These are phyloP conservation scores for Nidularia pulvinata DNA, from an alignment of 768 basidiomycete genomes.

Conservation along the genomic window DNA sequence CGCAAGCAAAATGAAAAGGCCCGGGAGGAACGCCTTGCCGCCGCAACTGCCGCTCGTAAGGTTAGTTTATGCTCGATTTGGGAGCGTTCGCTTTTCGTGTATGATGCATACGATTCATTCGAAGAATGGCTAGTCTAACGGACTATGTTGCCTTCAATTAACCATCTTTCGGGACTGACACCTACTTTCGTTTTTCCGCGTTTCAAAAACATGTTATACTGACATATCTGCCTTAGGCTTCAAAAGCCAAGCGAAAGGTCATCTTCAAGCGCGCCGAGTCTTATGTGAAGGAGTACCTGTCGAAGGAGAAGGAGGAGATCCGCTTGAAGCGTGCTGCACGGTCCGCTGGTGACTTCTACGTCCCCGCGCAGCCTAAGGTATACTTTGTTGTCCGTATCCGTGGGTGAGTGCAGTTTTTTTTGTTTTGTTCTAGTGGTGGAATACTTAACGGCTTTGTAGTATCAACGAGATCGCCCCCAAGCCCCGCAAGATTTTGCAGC, in stretches of 20 bases:
- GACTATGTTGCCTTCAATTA: slow-evolving; percentile 80
- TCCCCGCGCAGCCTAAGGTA: slow-evolving; percentile 94
- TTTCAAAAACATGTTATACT: slow-evolving; percentile 4
- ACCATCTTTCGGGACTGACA: slow-evolving; percentile 96
- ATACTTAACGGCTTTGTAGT: slow-evolving; percentile 41
- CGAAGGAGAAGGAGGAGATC: slow-evolving; percentile 95
- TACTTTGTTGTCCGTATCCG: slow-evolving; percentile 98
- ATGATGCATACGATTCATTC: slow-evolving; percentile 88
- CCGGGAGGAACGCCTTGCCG: slow-evolving; percentile 88
- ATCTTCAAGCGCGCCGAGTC: slow-evolving; percentile 99
- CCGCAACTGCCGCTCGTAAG: slow-evolving; percentile 86
- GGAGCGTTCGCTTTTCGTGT: slow-evolving; percentile 15
- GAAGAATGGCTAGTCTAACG: slow-evolving; percentile 77
- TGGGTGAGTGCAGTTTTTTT: slow-evolving; percentile 59
- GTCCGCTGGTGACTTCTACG: slow-evolving; percentile 94
- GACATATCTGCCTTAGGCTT: slow-evolving; percentile 49
- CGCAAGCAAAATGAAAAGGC: slow-evolving; percentile 98
- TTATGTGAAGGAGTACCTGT: slow-evolving; percentile 96
- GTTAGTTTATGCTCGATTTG: slow-evolving; percentile 42
- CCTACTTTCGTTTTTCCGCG: slow-evolving; percentile 9
- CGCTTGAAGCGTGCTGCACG: slow-evolving; percentile 93
- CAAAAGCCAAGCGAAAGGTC: slow-evolving; percentile 92
- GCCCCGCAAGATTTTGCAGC: slow-evolving; percentile 98
- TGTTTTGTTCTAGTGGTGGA: neutral
- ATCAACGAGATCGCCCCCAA: slow-evolving; percentile 99